These are phyloP conservation scores for Uronychia binucleata DNA, from an alignment of 73 alveolate species.

Conservation along the genomic window DNA sequence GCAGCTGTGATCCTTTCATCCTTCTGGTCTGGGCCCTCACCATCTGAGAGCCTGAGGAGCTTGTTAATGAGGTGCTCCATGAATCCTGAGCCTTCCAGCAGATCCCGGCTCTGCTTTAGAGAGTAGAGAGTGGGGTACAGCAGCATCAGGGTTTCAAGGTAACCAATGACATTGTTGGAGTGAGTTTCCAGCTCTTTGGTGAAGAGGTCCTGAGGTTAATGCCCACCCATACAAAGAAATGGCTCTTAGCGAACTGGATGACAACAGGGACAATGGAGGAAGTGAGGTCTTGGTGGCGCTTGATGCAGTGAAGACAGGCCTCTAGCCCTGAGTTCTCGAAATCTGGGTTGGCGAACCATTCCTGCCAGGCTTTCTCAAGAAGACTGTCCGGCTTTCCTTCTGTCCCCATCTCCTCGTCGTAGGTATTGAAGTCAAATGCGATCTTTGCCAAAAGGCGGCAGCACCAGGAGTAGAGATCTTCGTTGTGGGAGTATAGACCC, in stretches of 20 bases:
- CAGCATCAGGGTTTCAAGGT: background rate
- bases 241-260: background rate
- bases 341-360: conserved; percentile 64
- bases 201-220: background rate
- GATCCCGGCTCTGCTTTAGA: background rate
- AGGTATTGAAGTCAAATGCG: conserved; percentile 61
- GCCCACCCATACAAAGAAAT: background rate
- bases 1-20: conserved; percentile 56
- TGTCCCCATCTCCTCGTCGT: conserved; percentile 44
- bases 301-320: conserved; percentile 71
- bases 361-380: background rate
- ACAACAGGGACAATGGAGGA: background rate
- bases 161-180: background rate
- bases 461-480: conserved; percentile 71
- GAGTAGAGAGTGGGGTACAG: background rate
- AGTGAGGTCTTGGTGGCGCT: conserved; percentile 62
- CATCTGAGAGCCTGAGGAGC: conserved; percentile 25
- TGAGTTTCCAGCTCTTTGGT: background rate
- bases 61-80: background rate
- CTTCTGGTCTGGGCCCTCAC: conserved; percentile 29
- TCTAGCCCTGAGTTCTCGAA: conserved; percentile 83
- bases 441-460: conserved; percentile 64
- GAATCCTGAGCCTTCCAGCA: background rate
- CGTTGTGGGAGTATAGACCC: conserved; percentile 74
- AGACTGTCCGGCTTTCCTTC: conserved; percentile 35